phyloP scores from a whole-genome alignment of 345 rosid genomes.

The Eucalyptus marginata region DNA sequence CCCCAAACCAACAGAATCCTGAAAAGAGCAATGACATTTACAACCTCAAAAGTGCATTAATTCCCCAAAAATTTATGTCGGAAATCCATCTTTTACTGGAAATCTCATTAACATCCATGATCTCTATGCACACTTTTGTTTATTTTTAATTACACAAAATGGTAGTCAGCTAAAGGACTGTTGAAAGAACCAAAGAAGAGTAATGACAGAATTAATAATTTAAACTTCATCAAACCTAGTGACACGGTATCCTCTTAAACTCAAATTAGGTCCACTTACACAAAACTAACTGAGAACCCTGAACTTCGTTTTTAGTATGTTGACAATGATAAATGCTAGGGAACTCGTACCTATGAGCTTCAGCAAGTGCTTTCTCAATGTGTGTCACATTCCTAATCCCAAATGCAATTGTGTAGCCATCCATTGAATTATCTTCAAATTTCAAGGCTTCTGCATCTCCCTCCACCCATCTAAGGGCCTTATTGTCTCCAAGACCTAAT shows the following conservation, averaged over 20 bases:
- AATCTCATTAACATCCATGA: neutral
- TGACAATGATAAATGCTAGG: neutral
- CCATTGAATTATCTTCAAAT: slow-evolving; percentile 72
- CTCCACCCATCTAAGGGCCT: slow-evolving; percentile 76
- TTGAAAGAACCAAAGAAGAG: neutral
- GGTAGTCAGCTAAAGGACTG: neutral
- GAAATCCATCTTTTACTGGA: neutral
- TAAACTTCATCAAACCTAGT: neutral
- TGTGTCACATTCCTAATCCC: slow-evolving; percentile 98
- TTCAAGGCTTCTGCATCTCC: slow-evolving; percentile 90
- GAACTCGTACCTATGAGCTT: slow-evolving; percentile 54
- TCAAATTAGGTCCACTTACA: neutral
- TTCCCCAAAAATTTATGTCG: neutral
- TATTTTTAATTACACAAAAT: neutral
- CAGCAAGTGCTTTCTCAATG: slow-evolving; percentile 84
- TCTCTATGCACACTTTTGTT: neutral
- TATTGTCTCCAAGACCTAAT: slow-evolving; percentile 34
- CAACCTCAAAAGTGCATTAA: neutral
- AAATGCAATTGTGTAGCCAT: slow-evolving; percentile 94
- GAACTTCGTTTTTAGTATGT: neutral
- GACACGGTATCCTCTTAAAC: neutral
- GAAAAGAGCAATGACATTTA: neutral
- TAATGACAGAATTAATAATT: neutral
- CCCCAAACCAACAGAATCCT: neutral
- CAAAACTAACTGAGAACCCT: neutral